Evolutionary conservation across 257 asterid species (phyloP).

Genomic region (Solanum verrucosum): DNA sequence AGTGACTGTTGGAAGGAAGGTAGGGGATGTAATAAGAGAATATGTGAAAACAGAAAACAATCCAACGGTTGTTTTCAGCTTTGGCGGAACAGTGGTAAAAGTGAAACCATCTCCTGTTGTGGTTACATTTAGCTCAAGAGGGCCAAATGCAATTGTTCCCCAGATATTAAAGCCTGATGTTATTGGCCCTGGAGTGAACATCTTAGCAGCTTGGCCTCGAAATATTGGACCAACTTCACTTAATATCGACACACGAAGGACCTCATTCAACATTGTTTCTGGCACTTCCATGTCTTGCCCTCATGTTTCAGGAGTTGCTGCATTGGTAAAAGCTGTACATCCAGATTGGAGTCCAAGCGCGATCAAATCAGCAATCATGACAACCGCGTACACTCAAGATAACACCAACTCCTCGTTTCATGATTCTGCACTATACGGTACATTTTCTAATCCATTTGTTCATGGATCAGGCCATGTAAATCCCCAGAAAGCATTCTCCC

Average conservation of each 20-base stretch:
- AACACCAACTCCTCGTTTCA: slow-evolving; percentile 27
- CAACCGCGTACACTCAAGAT: slow-evolving; percentile 31
- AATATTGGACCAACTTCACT: background rate
- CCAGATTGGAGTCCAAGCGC: slow-evolving; percentile 41
- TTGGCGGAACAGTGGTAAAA: background rate
- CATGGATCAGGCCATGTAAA: slow-evolving; percentile 44
- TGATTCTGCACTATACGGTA: slow-evolving; percentile 19
- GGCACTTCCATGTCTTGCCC: slow-evolving; percentile 52
- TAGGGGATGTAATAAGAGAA: background rate
- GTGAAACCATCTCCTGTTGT: slow-evolving; percentile 4
- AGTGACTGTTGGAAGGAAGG: background rate
- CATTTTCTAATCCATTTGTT: slow-evolving; percentile 20
- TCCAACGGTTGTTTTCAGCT: background rate
- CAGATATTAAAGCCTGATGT: slow-evolving; percentile 2
- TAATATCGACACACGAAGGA: background rate
- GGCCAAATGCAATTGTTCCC: background rate
- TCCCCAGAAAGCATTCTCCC: slow-evolving; percentile 34
- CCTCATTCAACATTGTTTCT: background rate
- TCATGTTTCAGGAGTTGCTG: slow-evolving; percentile 41
- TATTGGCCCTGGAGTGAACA: background rate
- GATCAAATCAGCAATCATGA: slow-evolving; percentile 42
- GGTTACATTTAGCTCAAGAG: background rate
- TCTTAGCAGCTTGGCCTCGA: background rate
- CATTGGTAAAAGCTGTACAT: slow-evolving; percentile 33
- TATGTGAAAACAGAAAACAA: background rate